Evolutionary conservation across 768 basidiomycete genomes (phyloP).

Genomic region (Pleurotus djamor): DNA sequence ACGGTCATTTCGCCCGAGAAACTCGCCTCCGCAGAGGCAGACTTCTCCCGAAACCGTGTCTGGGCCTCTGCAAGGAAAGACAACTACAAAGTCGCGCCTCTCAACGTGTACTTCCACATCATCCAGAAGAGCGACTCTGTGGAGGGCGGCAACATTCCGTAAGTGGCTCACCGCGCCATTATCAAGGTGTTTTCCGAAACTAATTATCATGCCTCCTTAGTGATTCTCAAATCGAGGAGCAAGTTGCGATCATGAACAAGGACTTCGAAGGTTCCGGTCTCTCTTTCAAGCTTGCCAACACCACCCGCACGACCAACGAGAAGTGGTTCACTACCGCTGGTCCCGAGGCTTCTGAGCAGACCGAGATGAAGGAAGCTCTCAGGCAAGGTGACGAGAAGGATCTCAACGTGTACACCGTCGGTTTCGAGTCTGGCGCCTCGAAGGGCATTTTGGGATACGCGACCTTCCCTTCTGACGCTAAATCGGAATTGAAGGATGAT

Average conservation of each 20-base stretch:
- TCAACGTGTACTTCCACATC: slow-evolving; percentile 31
- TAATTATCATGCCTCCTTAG: slow-evolving; percentile 17
- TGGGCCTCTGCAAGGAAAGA: slow-evolving; percentile 8
- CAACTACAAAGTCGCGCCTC: background rate
- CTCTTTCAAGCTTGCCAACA: slow-evolving; percentile 36
- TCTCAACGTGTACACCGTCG: slow-evolving; percentile 53
- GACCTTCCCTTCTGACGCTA: slow-evolving; percentile 47
- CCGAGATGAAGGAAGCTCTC: slow-evolving; percentile 45
- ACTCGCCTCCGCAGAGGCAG: slow-evolving; percentile 31
- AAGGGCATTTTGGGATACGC: slow-evolving; percentile 50
- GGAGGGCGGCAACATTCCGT: slow-evolving; percentile 42
- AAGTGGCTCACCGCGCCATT: slow-evolving; percentile 12
- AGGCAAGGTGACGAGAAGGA: slow-evolving; percentile 35
- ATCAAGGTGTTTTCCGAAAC: background rate
- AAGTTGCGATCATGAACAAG: slow-evolving; percentile 40
- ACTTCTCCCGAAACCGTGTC: slow-evolving; percentile 38
- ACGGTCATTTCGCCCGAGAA: slow-evolving; percentile 30
- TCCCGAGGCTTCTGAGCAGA: slow-evolving; percentile 32
- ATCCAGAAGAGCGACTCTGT: slow-evolving; percentile 25
- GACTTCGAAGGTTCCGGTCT: slow-evolving; percentile 37
- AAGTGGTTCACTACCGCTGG: slow-evolving; percentile 47
- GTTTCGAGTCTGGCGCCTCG: slow-evolving; percentile 35
- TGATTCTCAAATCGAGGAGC: slow-evolving; percentile 30
- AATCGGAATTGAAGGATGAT: slow-evolving; percentile 38
- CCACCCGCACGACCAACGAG: slow-evolving; percentile 38